phyloP scores from a whole-genome alignment of 768 basidiomycete species.

The Omphalotus guepiniiformis region DNA sequence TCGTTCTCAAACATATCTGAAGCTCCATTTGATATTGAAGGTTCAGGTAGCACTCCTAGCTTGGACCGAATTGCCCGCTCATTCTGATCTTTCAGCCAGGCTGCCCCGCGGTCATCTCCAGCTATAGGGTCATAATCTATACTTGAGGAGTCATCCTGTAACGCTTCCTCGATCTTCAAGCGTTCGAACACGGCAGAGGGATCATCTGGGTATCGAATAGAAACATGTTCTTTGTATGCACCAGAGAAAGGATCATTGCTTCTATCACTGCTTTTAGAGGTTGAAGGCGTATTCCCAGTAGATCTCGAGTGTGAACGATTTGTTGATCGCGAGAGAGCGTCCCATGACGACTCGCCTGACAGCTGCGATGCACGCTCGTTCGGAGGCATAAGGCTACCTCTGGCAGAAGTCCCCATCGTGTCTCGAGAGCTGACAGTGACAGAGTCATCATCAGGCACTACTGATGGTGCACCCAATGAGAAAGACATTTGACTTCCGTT shows the following conservation, averaged over 20 bases:
- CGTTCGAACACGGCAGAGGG: constrained; percentile 51
- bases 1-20: constrained; percentile 35
- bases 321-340: constrained; percentile 12
- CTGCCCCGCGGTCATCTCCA: constrained; percentile 64
- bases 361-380: constrained; percentile 9
- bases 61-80: constrained; percentile 57
- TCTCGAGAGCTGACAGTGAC: constrained; percentile 75
- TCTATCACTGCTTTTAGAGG: constrained; percentile 2
- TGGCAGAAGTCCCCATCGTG: constrained; percentile 23
- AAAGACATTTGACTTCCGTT: constrained; percentile 59
- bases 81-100: constrained; percentile 84
- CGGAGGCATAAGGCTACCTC: constrained; percentile 1
- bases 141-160: constrained; percentile 36
- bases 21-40: constrained; percentile 51
- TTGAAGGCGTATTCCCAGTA: constrained; percentile 13
- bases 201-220: constrained; percentile 33
- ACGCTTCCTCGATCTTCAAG: constrained; percentile 45
- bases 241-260: constrained; percentile 25
- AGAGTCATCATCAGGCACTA: constrained; percentile 65
- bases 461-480: constrained; percentile 37
- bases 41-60: constrained; percentile 53
- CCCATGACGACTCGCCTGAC: constrained; percentile 16
- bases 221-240: constrained; percentile 20
- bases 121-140: constrained; percentile 40
- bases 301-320: no score